Base-by-base conservation (phyloP, 192 early-diverging fungal species). In the Paraglomus occultum region DNA sequence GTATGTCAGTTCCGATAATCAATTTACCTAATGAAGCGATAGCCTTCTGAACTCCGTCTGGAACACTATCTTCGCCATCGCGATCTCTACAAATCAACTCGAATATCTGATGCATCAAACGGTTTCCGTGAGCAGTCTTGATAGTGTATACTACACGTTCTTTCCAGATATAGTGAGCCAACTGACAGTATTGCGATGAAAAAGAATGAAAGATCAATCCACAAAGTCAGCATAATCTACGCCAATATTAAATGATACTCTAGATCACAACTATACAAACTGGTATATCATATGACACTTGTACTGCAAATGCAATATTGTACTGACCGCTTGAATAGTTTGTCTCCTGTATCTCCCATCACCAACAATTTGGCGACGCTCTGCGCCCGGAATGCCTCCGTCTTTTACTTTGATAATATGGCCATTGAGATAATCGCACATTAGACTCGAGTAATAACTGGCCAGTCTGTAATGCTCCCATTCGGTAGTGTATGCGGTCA, bases 111-210 rank as follows among this genome's bases (percentile, higher is more conserved):
- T 82, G 82, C 62, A 90, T 76, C 0, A 92, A 73, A 7, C 84
- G 79, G 71, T 94, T 91, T 51, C 77, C 76, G 62, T 87, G 77
- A 40, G 73, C 73, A 23, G 73, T 67, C 48, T 87, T 85, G 43
- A 94, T 83, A 6, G 78, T 73, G 61, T 82, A 66, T 17, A 92
- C 60, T 17, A 94, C 81, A 38, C 80, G 79, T 50, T 85, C 80
- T 71, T 88, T 88, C 92, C 92, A 92, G 15, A 94, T 78, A 10
- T 78, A 76, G 48, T 89, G 82, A 12, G 89, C 90, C n/a, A 89
- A 79, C 88, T 90, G 68, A 15, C 1, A 43, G n/a, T n/a, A 12
- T 8, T 22, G n/a, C n/a, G n/a, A n/a, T n/a, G n/a, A n/a, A n/a
- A n/a, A 70, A 55, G 39, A 57, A 68, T 68, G 70, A 75, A 3